Conservation (phyloP, 176 grass and related monocot genomes). For the Eragrostis curvula region DNA sequence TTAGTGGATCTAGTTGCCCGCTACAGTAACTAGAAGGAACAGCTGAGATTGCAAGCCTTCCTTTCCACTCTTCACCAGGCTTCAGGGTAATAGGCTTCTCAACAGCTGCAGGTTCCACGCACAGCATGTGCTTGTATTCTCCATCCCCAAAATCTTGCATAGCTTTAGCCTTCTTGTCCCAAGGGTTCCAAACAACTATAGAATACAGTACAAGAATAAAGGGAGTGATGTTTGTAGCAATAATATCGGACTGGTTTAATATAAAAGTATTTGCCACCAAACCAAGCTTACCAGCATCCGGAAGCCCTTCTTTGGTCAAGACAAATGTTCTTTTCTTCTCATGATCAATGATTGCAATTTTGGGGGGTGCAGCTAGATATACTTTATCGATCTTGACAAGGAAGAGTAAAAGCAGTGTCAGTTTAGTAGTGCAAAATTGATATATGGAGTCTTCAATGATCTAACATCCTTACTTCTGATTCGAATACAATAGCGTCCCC, state of each 20-base stretch:
- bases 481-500: slow-evolving; percentile 90
- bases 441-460: background rate
- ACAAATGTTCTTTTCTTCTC: slow-evolving; percentile 91
- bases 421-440: background rate
- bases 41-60: slow-evolving; percentile 59
- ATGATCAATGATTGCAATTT: slow-evolving; percentile 94
- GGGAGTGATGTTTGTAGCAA: slow-evolving; percentile 8
- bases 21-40: slow-evolving; percentile 92
- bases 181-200: slow-evolving; percentile 91
- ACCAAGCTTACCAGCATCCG: slow-evolving; percentile 67
- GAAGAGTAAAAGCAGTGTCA: slow-evolving; percentile 13
- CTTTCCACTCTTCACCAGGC: slow-evolving; percentile 92
- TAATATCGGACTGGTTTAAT: background rate
- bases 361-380: slow-evolving; percentile 69
- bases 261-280: slow-evolving; percentile 26
- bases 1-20: slow-evolving; percentile 70
- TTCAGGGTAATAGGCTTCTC: slow-evolving; percentile 72
- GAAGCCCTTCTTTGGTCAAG: slow-evolving; percentile 78
- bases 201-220: slow-evolving; percentile 26
- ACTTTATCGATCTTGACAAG: slow-evolving; percentile 76
- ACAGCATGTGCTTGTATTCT: slow-evolving; percentile 86
- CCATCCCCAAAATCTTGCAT: slow-evolving; percentile 78
- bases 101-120: slow-evolving; percentile 74
- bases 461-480: slow-evolving; percentile 60
- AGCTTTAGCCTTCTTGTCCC: slow-evolving; percentile 89